phyloP scores from a whole-genome alignment of 2,329 filamentous ascomycete species.

The Paecilomyces sp. region DNA sequence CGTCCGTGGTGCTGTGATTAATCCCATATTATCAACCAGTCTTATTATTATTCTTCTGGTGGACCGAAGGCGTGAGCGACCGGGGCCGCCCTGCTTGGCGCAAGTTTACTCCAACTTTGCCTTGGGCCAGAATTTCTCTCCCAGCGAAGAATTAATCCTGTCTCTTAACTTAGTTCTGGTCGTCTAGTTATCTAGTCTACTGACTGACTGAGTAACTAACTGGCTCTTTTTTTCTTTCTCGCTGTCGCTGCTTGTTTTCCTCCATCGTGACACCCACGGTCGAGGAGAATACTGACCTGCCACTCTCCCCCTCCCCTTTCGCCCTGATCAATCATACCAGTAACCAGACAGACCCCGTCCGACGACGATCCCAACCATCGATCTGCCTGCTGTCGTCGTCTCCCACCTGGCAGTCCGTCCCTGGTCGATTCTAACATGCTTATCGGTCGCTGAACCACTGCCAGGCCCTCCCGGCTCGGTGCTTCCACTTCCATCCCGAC shows the following conservation, averaged over 20 bases:
- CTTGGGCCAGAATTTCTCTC: neutral
- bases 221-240: too few species aligned
- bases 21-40: too few species aligned
- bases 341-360: too few species aligned
- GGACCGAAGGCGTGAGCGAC: neutral
- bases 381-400: neutral
- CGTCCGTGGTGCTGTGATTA: neutral
- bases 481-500: constrained; percentile 8
- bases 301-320: neutral
- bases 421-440: constrained; percentile 14
- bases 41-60: neutral
- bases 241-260: too few species aligned
- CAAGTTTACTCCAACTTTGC: neutral
- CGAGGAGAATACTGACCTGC: neutral
- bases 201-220: too few species aligned
- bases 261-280: too few species aligned
- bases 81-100: neutral
- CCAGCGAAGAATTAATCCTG: neutral
- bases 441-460: constrained; percentile 16
- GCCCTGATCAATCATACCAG: too few species aligned
- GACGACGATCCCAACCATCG: neutral
- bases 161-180: too few species aligned
- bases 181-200: too few species aligned
- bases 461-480: constrained; percentile 17
- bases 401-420: neutral